Evolutionary conservation across 305 asterid genomes (phyloP).

Genomic region (Euphrasia arctica): DNA sequence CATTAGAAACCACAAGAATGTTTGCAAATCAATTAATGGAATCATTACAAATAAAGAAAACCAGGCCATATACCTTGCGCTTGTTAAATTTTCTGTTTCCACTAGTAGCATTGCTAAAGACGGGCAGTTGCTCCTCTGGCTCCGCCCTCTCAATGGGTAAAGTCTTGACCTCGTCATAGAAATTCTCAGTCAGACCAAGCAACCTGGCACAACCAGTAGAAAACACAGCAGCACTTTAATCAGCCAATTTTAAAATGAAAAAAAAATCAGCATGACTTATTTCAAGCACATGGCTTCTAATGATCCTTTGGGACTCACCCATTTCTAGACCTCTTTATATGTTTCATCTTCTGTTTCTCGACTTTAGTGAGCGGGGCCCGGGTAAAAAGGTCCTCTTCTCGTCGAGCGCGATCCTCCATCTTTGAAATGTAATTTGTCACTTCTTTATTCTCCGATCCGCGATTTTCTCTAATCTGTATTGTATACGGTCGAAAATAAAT

Average conservation of each 20-base stretch:
- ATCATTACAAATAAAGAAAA: not conserved
- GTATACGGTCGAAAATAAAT: conserved; percentile 17
- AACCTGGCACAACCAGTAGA: conserved; percentile 47
- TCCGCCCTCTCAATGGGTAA: conserved; percentile 51
- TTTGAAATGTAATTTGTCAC: conserved; percentile 43
- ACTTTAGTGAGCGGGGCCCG: conserved; percentile 80
- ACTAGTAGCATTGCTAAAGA: conserved; percentile 29
- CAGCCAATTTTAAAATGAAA: conserved; percentile 7
- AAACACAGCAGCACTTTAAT: conserved; percentile 1
- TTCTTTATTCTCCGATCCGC: conserved; percentile 70
- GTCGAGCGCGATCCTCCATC: conserved; percentile 67
- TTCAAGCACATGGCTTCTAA: conserved; percentile 1
- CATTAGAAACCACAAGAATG: not conserved
- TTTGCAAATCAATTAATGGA: not conserved
- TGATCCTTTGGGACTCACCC: conserved; percentile 44
- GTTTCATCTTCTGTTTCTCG: conserved; percentile 71
- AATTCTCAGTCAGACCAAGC: conserved; percentile 71
- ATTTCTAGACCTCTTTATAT: conserved; percentile 60
- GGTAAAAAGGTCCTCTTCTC: conserved; percentile 69
- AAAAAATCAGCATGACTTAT: conserved; percentile 11
- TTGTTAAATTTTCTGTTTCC: conserved; percentile 49
- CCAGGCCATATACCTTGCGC: conserved; percentile 58
- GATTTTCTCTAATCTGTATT: conserved; percentile 61
- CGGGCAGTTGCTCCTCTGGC: conserved; percentile 31
- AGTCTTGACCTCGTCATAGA: conserved; percentile 68